Percentiles rank a stretch among this genome's conserved stretches.
Evolutionary conservation across 2,329 filamentous ascomycete genomes (phyloP).

Genomic region (Microdochium bolleyi): DNA sequence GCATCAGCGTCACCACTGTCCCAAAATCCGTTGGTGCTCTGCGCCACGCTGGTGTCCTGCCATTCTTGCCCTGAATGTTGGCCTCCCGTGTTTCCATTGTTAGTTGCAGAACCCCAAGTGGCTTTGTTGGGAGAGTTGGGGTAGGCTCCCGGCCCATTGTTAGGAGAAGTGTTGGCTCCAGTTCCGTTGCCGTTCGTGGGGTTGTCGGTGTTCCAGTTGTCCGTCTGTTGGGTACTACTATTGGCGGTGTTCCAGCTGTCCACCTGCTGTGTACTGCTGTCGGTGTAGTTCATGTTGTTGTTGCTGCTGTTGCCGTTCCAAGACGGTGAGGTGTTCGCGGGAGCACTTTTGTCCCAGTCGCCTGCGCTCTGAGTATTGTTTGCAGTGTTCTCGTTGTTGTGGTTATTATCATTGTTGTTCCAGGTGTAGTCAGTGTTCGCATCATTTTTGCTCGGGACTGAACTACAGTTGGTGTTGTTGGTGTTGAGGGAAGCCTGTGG

Average conservation of each 20-base stretch:
- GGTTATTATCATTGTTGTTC: conserved; percentile 1
- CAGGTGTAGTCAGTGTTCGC: background rate
- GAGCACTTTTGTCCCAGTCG: background rate
- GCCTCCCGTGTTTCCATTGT: background rate
- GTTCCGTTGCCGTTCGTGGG: conserved; percentile 3
- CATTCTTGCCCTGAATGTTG: conserved; percentile 2
- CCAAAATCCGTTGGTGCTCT: conserved; percentile 15
- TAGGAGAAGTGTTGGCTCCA: conserved; percentile 1
- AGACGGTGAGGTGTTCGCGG: background rate
- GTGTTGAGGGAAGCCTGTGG: background rate
- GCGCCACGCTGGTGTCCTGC: conserved; percentile 7
- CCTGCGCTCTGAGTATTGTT: background rate
- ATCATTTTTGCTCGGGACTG: background rate
- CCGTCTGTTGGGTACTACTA: no score
- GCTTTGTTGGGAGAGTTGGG: background rate
- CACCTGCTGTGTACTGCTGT: background rate
- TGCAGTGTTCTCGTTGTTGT: background rate
- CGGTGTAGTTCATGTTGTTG: background rate
- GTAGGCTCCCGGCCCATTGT: background rate
- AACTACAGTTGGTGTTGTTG: background rate
- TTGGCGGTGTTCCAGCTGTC: background rate
- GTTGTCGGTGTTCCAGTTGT: background rate
- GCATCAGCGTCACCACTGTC: conserved; percentile 6
- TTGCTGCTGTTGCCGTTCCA: background rate
- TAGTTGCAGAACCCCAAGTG: no score